Evolutionary conservation across 768 basidiomycete genomes (phyloP).

Genomic region (Kwoniella mangroviensis): DNA sequence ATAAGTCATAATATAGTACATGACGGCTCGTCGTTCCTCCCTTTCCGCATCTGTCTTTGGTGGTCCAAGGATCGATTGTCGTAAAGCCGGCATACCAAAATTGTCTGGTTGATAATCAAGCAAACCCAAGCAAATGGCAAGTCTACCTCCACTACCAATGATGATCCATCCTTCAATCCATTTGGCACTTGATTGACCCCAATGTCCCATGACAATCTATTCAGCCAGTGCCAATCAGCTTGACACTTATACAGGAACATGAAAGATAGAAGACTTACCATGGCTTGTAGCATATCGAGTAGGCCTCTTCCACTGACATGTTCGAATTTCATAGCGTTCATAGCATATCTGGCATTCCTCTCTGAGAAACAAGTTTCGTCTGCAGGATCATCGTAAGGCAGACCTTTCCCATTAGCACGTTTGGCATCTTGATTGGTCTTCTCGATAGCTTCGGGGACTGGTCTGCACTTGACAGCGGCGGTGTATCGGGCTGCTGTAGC

Average conservation of each 20-base stretch:
- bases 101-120: conserved; percentile 18
- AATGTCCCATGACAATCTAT: conserved; percentile 26
- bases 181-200: conserved; percentile 26
- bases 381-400: conserved; percentile 26
- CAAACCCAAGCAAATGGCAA: conserved; percentile 41
- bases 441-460: conserved; percentile 27
- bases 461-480: conserved; percentile 58
- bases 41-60: conserved; percentile 40
- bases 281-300: conserved; percentile 43
- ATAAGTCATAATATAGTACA: conserved; percentile 34
- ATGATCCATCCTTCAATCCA: conserved; percentile 52
- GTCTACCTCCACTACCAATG: conserved; percentile 28
- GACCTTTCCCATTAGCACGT: conserved; percentile 13
- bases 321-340: conserved; percentile 24
- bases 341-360: conserved; percentile 42
- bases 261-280: conserved; percentile 15
- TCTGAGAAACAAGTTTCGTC: conserved; percentile 43
- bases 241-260: background rate
- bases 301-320: conserved; percentile 27
- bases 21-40: conserved; percentile 40
- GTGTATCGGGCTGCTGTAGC: conserved; percentile 78
- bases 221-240: conserved; percentile 6
- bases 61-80: conserved; percentile 29
- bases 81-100: conserved; percentile 19
- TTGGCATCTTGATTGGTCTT: conserved; percentile 19